Evolutionary conservation across 768 basidiomycete species (phyloP), one percentile per base, ranked within the genome.

Genomic region (Calocera cornea): DNA sequence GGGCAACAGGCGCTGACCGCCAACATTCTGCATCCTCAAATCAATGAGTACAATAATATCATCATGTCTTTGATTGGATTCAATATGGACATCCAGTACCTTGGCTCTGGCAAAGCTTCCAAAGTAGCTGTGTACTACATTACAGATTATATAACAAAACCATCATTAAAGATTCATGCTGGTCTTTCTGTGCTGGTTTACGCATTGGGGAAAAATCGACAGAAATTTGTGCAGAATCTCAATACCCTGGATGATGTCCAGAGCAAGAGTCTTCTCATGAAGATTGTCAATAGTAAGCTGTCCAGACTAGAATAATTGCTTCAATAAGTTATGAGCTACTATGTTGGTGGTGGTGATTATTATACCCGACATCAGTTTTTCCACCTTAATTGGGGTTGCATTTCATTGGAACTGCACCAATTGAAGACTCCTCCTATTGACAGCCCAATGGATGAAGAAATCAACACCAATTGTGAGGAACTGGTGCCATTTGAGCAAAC

Each of bases 91-190:
- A 79, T 83, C 0, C 80, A 82, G 67, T 80, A 77, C 50, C 77
- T 83, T 16, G 76, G 76, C 0, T 81, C 80, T 0, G 82, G 82
- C 0, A 36, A 71, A 2, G 66, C 75, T 0, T 79, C 79, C 1
- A 82, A 82, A 66, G 80, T 81, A 0, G 68, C 80, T 0, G 36
- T 79, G 7, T 80, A 79, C 66, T 83, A 83, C 64, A 79, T 82
- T n/a, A 83, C 81, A 0, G 76, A 83, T 66, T 82, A 83, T 64
- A 81, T 83, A 16, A 78, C 80, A 0, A 83, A 83, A 66, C 67
- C 76, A 0, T 75, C 78, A 49, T 66, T 82, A 8, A 80, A 80
- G 41, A 68, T 76, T 0, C 78, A 83, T 70, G 77, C 80, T n/a
- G 66, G 78, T 0, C 5, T 47, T 17, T 19, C 44, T 19, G 44